Percentiles rank a stretch among this genome's conserved stretches.
Evolutionary conservation across 768 basidiomycete species (phyloP).

Genomic region (Lentinus brumalis): DNA sequence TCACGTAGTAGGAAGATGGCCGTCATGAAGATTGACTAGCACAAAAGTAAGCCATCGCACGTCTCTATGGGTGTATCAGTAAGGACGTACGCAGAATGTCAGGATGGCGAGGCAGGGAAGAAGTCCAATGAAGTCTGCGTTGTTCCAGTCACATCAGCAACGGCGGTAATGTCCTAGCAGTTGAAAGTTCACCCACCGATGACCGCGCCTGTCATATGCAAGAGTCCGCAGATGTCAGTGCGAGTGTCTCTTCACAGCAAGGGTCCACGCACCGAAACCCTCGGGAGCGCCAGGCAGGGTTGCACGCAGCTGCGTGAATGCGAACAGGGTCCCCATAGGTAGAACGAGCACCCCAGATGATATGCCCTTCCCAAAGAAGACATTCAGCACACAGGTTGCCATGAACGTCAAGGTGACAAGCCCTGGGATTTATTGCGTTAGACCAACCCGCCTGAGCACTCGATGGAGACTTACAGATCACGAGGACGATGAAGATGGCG

Average conservation of each 20-base stretch:
- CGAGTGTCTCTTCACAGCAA: background rate
- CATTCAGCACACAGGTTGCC: constrained; percentile 16
- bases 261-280: constrained; percentile 25
- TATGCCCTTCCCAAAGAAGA: constrained; percentile 24
- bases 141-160: background rate
- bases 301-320: constrained; percentile 28
- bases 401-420: constrained; percentile 19
- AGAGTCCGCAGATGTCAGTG: background rate
- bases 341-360: constrained; percentile 24
- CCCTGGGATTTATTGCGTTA: background rate
- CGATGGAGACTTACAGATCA: constrained; percentile 13
- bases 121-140: constrained; percentile 19
- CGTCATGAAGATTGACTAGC: constrained; percentile 20
- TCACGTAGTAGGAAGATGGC: constrained; percentile 20
- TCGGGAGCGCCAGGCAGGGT: constrained; percentile 29
- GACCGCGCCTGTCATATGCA: too few relatives aligned
- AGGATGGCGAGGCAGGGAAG: constrained; percentile 20
- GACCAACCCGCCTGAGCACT: background rate
- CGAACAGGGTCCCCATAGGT: constrained; percentile 30
- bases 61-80: background rate
- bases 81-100: constrained; percentile 13
- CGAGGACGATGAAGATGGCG: constrained; percentile 14
- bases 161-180: too few relatives aligned
- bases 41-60: background rate
- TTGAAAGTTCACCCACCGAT: too few relatives aligned